Conservation (phyloP, 1,284 basidiomycete species). For the Microbotryum silenes-acaulis region DNA sequence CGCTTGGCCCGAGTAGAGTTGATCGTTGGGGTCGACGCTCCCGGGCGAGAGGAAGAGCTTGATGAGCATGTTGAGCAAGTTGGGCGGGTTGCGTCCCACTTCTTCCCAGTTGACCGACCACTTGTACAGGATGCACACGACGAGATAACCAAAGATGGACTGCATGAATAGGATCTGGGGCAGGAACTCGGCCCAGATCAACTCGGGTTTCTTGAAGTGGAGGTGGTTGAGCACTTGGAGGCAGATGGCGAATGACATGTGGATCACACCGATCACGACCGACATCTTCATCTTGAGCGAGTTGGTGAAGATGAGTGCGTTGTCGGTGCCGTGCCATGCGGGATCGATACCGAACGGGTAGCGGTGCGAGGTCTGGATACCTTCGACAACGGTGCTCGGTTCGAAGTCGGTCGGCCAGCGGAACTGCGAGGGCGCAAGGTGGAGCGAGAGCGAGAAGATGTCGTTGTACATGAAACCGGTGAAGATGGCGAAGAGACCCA, state of each 20-base stretch:
- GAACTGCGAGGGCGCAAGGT: slow-evolving; percentile 86
- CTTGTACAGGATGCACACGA: slow-evolving; percentile 92
- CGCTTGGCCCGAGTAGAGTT: slow-evolving; percentile 83
- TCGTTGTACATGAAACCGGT: slow-evolving; percentile 99
- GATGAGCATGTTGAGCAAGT: slow-evolving; percentile 91
- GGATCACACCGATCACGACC: slow-evolving; percentile 90
- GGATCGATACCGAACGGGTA: slow-evolving; percentile 96
- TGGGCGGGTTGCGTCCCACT: slow-evolving; percentile 62
- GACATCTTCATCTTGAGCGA: slow-evolving; percentile 99
- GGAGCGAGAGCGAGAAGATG: slow-evolving; percentile 89
- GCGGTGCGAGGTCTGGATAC: slow-evolving; percentile 54
- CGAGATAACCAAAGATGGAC: slow-evolving; percentile 94
- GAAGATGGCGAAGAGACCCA: slow-evolving; percentile 68
- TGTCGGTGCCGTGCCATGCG: slow-evolving; percentile 89
- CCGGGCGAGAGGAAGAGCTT: slow-evolving; percentile 88
- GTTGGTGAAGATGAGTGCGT: slow-evolving; percentile 88
- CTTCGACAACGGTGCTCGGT: slow-evolving; percentile 49
- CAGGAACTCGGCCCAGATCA: slow-evolving; percentile 89
- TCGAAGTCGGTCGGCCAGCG: slow-evolving; percentile 54
- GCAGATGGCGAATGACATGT: slow-evolving; percentile 97
- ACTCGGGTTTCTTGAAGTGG: slow-evolving; percentile 75
- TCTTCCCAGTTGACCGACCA: slow-evolving; percentile 89
- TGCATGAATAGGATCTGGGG: slow-evolving; percentile 96
- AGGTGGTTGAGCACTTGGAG: slow-evolving; percentile 92
- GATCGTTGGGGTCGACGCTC: slow-evolving; percentile 57